Evolutionary conservation across 148 eudicot genomes (phyloP), one percentile per base, ranked within the genome.

Genomic region (Pouteria glomerata): DNA sequence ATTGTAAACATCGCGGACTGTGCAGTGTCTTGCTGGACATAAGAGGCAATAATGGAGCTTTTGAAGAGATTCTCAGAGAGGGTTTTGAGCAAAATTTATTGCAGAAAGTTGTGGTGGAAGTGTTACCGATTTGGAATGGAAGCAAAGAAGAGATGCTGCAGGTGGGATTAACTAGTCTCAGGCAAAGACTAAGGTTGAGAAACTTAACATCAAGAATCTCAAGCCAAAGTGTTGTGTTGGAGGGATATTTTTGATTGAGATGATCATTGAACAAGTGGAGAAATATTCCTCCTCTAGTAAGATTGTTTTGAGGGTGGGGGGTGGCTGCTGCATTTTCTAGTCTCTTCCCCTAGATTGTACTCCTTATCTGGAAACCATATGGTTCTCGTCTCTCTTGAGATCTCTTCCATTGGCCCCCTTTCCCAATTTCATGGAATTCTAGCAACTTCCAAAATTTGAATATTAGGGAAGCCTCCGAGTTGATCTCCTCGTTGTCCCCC

Each of bases 11-110:
- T 16, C 87, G 81, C 73, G 97, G 92, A 68, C 65, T 80, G 19
- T 86, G 89, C 73, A 91, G 83, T 79, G 92, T 95, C 45, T 80
- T 95, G 78, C 48, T 95, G 64, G 97, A 95, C 84, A 48, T 91
- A 76, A 82, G 86, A 71, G 92, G 89, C 48, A 80, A 78, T 14
- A 8, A 60, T 63, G 67, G 57, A 70, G 90, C 81, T 57, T 81
- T 84, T 70, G 86, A 91, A 76, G 96, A 88, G 63, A 82, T 90
- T 47, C 55, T 95, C 45, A 71, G 50, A 70, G 90, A 84, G 69
- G 96, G 90, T 50, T 71, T 78, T 19, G 78, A 89, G 76, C 73
- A 59, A 29, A 86, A 80, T 44, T 75, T 90, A 72, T 18, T 89
- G 67, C 97, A 91, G 76, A 95, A 89, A 82, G 71, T 84, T 16